phyloP scores from a whole-genome alignment of 2,329 filamentous ascomycete genomes.

The Stagonosporopsis cucurbitacearum region DNA sequence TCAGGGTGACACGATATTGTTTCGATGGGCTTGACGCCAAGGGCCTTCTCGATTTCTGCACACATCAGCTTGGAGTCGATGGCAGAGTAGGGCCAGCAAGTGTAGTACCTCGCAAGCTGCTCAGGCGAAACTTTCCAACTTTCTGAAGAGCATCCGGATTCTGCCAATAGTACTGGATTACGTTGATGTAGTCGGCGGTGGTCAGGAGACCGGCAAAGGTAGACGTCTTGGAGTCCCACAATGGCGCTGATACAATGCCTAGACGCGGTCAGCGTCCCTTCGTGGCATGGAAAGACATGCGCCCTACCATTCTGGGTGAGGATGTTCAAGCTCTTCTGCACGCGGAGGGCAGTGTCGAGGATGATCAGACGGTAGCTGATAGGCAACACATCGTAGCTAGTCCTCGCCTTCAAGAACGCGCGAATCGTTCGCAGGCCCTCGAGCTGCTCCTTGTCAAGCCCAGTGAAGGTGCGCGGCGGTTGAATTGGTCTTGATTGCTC shows the following conservation, averaged over 20 bases:
- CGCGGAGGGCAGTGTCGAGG: constrained; percentile 91
- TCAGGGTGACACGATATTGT: constrained; percentile 95
- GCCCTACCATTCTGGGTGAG: constrained; percentile 87
- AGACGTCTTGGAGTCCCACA: constrained; percentile 94
- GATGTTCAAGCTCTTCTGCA: constrained; percentile 96
- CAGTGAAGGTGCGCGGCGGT: constrained; percentile 56
- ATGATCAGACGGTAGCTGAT: constrained; percentile 95
- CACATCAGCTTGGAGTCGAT: constrained; percentile 20
- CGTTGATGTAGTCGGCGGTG: constrained; percentile 96
- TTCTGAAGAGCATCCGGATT: constrained; percentile 88
- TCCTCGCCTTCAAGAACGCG: constrained; percentile 94
- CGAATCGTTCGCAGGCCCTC: constrained; percentile 87
- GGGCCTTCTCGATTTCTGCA: constrained; percentile 90
- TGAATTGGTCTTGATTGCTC: constrained; percentile 36
- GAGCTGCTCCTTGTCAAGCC: constrained; percentile 76
- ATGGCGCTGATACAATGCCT: constrained; percentile 96
- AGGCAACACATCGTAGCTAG: constrained; percentile 96
- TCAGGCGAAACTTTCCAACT: constrained; percentile 91
- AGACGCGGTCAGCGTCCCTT: constrained; percentile 23
- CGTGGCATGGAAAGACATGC: background rate
- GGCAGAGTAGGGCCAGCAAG: background rate
- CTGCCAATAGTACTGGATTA: constrained; percentile 99
- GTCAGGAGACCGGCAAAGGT: constrained; percentile 94
- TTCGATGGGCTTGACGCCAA: constrained; percentile 88
- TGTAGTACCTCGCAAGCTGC: constrained; percentile 81